A percentile compares a stretch with the other conserved stretches of the same genome.
Evolutionary conservation across 2,329 filamentous ascomycete species (phyloP).

Genomic region (Alternaria novae-zelandiae): DNA sequence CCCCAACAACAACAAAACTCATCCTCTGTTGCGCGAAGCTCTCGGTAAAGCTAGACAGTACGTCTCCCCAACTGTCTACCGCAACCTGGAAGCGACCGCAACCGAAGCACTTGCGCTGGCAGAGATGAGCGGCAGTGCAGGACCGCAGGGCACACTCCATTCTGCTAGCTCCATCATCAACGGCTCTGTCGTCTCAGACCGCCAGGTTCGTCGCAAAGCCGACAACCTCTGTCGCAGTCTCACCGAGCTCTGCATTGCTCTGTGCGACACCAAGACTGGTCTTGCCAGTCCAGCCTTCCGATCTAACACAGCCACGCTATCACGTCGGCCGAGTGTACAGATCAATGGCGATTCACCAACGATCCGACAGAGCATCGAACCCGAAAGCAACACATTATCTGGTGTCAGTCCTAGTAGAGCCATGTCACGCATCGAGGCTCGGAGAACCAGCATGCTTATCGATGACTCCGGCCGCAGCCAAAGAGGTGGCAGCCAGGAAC

Average conservation of each 20-base stretch:
- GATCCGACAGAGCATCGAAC: slow-evolving; percentile 43
- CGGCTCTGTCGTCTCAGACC: slow-evolving; percentile 69
- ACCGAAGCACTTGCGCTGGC: slow-evolving; percentile 81
- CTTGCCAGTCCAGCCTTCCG: slow-evolving; percentile 41
- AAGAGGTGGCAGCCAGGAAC: slow-evolving; percentile 42
- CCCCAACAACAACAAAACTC: slow-evolving; percentile 66
- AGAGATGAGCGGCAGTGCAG: slow-evolving; percentile 75
- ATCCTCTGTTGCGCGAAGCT: slow-evolving; percentile 81
- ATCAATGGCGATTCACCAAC: slow-evolving; percentile 45
- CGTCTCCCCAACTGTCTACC: slow-evolving; percentile 74
- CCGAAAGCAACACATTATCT: slow-evolving; percentile 39
- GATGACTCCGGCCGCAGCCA: slow-evolving; percentile 16
- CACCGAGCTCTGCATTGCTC: slow-evolving; percentile 87
- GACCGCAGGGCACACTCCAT: slow-evolving; percentile 66
- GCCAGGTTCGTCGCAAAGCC: slow-evolving; percentile 86
- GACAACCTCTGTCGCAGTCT: slow-evolving; percentile 92
- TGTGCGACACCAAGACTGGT: slow-evolving; percentile 56
- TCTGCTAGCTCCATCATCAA: slow-evolving; percentile 71
- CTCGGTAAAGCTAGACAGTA: slow-evolving; percentile 77
- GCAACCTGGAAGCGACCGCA: slow-evolving; percentile 79
- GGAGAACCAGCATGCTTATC: slow-evolving; percentile 46
- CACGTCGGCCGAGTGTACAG: slow-evolving; percentile 46
- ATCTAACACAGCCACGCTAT: slow-evolving; percentile 25
- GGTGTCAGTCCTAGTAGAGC: slow-evolving; percentile 46
- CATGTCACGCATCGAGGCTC: slow-evolving; percentile 54